Evolutionary conservation across 192 early-diverging fungal species (phyloP).

Genomic region (Oehlia diaphana): DNA sequence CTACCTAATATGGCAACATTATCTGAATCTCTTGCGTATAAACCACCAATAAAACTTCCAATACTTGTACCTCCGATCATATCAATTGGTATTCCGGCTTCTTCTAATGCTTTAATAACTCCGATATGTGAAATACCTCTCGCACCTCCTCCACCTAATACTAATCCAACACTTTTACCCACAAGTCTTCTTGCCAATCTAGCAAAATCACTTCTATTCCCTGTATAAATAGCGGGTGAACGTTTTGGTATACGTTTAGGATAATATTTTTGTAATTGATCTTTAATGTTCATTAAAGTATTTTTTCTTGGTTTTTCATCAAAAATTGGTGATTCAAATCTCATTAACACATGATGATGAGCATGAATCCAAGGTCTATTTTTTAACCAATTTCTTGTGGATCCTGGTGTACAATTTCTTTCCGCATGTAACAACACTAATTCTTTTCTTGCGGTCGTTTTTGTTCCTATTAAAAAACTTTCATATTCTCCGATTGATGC

Average conservation of each 20-base stretch:
- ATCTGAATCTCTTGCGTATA: constrained; percentile 89
- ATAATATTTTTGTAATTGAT: constrained; percentile 68
- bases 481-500: constrained; percentile 91
- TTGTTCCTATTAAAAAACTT: constrained; percentile 86
- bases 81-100: constrained; percentile 96
- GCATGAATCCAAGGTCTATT: constrained; percentile 92
- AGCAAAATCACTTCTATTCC: constrained; percentile 53
- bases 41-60: constrained; percentile 91
- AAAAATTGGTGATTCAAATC: constrained; percentile 38
- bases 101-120: constrained; percentile 91
- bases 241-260: constrained; percentile 44
- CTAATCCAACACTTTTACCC: constrained; percentile 88
- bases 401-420: constrained; percentile 73
- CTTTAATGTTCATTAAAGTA: constrained; percentile 63
- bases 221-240: constrained; percentile 34
- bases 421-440: constrained; percentile 87
- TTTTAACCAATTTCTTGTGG: constrained; percentile 91
- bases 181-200: constrained; percentile 89
- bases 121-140: constrained; percentile 93
- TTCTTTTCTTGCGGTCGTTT: constrained; percentile 98
- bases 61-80: constrained; percentile 98
- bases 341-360: constrained; percentile 94
- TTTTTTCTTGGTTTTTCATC: constrained; percentile 48
- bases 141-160: constrained; percentile 96
- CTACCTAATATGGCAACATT: constrained; percentile 85